Evolutionary conservation across 805 yeast genomes (phyloP).

Genomic region (Ogataea parapolymorpha): DNA sequence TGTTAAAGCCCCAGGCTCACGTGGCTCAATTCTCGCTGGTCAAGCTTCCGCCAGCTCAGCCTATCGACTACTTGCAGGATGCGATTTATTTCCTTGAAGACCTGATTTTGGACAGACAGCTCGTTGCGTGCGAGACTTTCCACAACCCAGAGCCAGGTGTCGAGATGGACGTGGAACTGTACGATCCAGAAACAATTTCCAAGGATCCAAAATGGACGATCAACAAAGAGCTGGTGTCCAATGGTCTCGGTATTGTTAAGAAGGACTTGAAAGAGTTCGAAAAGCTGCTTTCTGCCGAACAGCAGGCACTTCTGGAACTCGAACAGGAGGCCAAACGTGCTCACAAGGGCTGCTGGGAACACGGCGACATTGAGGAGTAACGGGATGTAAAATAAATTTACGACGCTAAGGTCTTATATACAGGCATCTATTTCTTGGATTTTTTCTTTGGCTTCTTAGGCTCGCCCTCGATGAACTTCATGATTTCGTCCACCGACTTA

Average conservation of each 20-base stretch:
- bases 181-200: slow-evolving; percentile 53
- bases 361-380: slow-evolving; percentile 66
- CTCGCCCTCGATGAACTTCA: slow-evolving; percentile 66
- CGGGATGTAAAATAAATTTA: slow-evolving; percentile 29
- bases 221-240: slow-evolving; percentile 53
- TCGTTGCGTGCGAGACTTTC: slow-evolving; percentile 52
- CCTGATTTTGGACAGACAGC: slow-evolving; percentile 45
- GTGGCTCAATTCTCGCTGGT: slow-evolving; percentile 51
- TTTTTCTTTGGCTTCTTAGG: slow-evolving; percentile 31
- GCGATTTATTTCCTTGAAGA: slow-evolving; percentile 55
- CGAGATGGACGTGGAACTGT: slow-evolving; percentile 51
- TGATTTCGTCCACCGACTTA: slow-evolving; percentile 68
- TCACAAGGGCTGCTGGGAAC: slow-evolving; percentile 70
- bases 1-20: slow-evolving; percentile 52
- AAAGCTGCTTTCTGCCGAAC: slow-evolving; percentile 33
- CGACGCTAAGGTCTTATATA: slow-evolving; percentile 6
- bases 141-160: slow-evolving; percentile 36
- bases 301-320: slow-evolving; percentile 37
- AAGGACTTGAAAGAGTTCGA: slow-evolving; percentile 35
- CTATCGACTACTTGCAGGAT: slow-evolving; percentile 52
- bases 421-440: slow-evolving; percentile 17
- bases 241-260: slow-evolving; percentile 59
- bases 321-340: slow-evolving; percentile 48
- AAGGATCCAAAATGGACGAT: slow-evolving; percentile 55
- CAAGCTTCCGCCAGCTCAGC: slow-evolving; percentile 53